Evolutionary conservation across 371 early-diverging fungal genomes (phyloP).

Genomic region (Lichtheimia ornata): DNA sequence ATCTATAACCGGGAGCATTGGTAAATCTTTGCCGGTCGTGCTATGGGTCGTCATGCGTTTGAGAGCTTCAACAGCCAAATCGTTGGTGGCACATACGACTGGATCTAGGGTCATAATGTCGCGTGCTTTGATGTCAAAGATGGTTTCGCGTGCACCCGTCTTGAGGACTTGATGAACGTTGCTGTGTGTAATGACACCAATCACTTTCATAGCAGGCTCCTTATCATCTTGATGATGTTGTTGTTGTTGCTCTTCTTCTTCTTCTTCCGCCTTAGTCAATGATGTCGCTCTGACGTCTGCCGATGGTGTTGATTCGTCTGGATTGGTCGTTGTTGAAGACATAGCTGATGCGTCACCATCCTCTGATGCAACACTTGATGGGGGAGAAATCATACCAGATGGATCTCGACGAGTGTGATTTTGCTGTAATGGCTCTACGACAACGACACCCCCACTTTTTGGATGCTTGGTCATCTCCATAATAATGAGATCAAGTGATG

Average conservation of each 20-base stretch:
- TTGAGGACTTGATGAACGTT: constrained; percentile 42
- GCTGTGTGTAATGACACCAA: constrained; percentile 47
- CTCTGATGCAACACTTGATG: constrained; percentile 17
- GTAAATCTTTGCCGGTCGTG: constrained; percentile 16
- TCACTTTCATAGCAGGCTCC: constrained; percentile 13
- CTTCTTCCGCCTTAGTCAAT: constrained; percentile 8
- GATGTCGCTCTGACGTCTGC: constrained; percentile 9
- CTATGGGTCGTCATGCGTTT: constrained; percentile 26
- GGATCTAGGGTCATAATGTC: constrained; percentile 45
- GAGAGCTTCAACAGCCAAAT: constrained; percentile 42
- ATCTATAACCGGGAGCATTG: constrained; percentile 41
- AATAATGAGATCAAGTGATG: constrained; percentile 43
- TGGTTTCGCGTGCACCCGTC: constrained; percentile 28
- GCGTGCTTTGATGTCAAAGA: constrained; percentile 39
- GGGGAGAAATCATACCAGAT: constrained; percentile 2
- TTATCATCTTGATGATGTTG: neutral
- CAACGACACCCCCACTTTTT: constrained; percentile 42
- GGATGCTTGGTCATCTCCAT: constrained; percentile 50
- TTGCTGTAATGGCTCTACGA: constrained; percentile 13
- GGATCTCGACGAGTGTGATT: neutral
- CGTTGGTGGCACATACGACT: constrained; percentile 25
- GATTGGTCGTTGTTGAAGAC: no score
- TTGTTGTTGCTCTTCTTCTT: no score
- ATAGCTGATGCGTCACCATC: neutral
- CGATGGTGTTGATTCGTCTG: no score